These are phyloP conservation scores for Colletotrichum agaves DNA, from an alignment of 2,329 filamentous ascomycete genomes.

Conservation along the genomic window DNA sequence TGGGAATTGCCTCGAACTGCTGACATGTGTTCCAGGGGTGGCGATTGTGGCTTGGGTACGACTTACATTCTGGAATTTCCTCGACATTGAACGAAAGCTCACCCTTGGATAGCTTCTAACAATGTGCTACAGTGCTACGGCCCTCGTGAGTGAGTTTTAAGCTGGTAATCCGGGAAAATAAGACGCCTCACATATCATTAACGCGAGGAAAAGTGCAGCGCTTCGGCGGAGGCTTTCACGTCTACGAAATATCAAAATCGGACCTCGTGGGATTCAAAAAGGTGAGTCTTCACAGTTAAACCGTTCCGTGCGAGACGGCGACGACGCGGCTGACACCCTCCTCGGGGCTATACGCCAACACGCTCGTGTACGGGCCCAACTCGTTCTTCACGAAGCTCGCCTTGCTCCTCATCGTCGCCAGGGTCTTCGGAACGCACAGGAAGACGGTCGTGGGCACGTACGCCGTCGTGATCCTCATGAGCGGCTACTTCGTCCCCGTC, in stretches of 20 bases:
- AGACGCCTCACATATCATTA: neutral
- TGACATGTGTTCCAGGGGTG: constrained; percentile 6
- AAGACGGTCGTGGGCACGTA: constrained; percentile 53
- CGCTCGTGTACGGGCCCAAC: constrained; percentile 57
- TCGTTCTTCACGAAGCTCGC: constrained; percentile 53
- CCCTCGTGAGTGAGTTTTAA: constrained; percentile 40
- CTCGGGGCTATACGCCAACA: constrained; percentile 49
- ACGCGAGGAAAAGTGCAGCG: constrained; percentile 36
- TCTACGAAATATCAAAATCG: constrained; percentile 45
- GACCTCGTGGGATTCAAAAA: constrained; percentile 49
- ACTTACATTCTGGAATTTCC: accelerated
- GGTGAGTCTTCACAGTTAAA: constrained; percentile 38
- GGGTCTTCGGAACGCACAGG: constrained; percentile 54
- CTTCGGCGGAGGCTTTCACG: constrained; percentile 51
- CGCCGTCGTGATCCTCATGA: constrained; percentile 49
- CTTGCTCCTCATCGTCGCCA: constrained; percentile 54
- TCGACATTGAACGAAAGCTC: neutral
- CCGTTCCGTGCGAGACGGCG: too few species aligned
- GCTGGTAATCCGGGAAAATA: neutral
- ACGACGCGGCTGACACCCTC: constrained; percentile 1
- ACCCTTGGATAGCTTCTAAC: constrained; percentile 41
- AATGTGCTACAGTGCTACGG: constrained; percentile 43
- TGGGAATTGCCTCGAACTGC: neutral
- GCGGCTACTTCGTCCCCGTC: constrained; percentile 46
- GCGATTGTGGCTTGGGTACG: constrained; percentile 28